Evolutionary conservation across 2,329 filamentous ascomycete species (phyloP).

Genomic region (Calonectria hongkongensis): DNA sequence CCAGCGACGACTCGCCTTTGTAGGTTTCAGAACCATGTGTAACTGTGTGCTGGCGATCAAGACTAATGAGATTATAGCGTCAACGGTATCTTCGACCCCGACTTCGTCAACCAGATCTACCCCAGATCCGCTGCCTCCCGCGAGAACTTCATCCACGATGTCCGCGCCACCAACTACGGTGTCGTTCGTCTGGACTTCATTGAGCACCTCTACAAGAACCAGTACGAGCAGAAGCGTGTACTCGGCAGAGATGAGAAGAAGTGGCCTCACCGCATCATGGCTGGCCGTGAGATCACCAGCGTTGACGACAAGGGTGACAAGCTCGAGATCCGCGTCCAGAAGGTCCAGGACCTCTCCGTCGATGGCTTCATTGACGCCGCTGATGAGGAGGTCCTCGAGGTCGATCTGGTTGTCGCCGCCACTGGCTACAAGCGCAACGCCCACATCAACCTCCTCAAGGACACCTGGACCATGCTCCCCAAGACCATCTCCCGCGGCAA

Average conservation of each 20-base stretch:
- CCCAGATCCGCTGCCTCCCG: conserved; percentile 79
- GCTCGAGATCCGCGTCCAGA: conserved; percentile 77
- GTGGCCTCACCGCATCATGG: conserved; percentile 90
- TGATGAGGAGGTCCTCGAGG: conserved; percentile 79
- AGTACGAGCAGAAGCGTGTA: conserved; percentile 89
- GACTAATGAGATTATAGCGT: conserved; percentile 75
- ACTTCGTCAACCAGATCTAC: conserved; percentile 86
- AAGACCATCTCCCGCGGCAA: conserved; percentile 59
- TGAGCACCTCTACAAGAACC: conserved; percentile 88
- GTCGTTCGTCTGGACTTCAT: conserved; percentile 94
- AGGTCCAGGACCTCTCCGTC: conserved; percentile 61
- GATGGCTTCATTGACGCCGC: conserved; percentile 62
- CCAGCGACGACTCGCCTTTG: conserved; percentile 98
- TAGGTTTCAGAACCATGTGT: conserved; percentile 66
- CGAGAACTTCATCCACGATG: conserved; percentile 75
- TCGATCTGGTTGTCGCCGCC: conserved; percentile 89
- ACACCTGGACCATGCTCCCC: conserved; percentile 80
- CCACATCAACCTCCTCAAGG: conserved; percentile 85
- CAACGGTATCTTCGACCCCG: conserved; percentile 97
- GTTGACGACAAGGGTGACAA: conserved; percentile 72
- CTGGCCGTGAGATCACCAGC: conserved; percentile 78
- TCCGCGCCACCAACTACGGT: conserved; percentile 93
- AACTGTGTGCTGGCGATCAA: background rate
- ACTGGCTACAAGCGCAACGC: conserved; percentile 89
- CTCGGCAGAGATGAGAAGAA: conserved; percentile 79